These are phyloP conservation scores for Macrolepiota fuliginosa DNA, from an alignment of 768 basidiomycete species.

Conservation along the genomic window DNA sequence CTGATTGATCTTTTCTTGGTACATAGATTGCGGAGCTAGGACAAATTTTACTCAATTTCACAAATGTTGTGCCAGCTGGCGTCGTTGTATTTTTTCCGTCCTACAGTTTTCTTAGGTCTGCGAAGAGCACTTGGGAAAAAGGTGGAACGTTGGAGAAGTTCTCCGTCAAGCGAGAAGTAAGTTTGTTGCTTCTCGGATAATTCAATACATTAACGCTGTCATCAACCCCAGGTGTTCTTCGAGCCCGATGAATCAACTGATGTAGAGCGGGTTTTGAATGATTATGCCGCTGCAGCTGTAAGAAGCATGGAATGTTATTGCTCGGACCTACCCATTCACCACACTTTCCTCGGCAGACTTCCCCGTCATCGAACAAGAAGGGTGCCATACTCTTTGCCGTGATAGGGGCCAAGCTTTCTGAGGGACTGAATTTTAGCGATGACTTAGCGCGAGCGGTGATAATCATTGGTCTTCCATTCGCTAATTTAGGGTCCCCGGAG, in stretches of 20 bases:
- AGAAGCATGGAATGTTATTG: conserved; percentile 11
- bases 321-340: not conserved
- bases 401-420: conserved; percentile 95
- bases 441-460: conserved; percentile 83
- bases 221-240: conserved; percentile 66
- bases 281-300: conserved; percentile 58
- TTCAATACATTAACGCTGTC: conserved; percentile 4
- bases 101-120: conserved; percentile 73
- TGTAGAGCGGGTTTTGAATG: conserved; percentile 73
- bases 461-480: conserved; percentile 89
- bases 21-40: conserved; percentile 83
- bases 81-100: conserved; percentile 95
- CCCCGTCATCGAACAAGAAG: conserved; percentile 26
- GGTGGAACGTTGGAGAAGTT: conserved; percentile 64
- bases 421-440: conserved; percentile 80
- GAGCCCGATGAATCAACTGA: conserved; percentile 74
- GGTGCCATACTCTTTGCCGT: conserved; percentile 92
- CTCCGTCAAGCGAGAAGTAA: conserved; percentile 69
- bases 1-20: conserved; percentile 3
- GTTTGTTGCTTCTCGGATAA: conserved; percentile 10
- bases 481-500: conserved; percentile 89
- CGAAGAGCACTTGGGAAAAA: conserved; percentile 64
- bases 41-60: conserved; percentile 77
- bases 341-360: conserved; percentile 11
- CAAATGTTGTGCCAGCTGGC: conserved; percentile 77